Conservation (phyloP, 176 grass and related monocot species). For the Ensete ventricosum region DNA sequence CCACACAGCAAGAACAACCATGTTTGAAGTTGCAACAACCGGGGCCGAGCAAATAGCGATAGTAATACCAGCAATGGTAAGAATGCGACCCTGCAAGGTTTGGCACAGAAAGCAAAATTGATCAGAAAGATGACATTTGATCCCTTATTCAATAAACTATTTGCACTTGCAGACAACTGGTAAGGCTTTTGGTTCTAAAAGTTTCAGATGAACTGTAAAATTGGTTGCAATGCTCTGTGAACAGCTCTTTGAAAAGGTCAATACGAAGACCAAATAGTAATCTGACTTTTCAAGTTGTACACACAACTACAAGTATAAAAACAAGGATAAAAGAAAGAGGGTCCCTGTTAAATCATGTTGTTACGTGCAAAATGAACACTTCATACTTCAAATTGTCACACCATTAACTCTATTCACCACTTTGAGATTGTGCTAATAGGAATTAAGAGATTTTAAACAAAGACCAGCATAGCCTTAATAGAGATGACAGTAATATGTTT, state of each 20-base stretch:
- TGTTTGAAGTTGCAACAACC: slow-evolving; percentile 55
- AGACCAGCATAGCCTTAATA: no score
- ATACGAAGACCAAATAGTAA: neutral
- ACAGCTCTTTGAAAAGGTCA: neutral
- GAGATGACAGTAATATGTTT: slow-evolving; percentile 11
- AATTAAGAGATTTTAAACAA: no score
- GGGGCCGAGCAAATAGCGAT: slow-evolving; percentile 78
- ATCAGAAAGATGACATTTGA: neutral
- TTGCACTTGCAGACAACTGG: neutral
- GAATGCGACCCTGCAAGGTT: slow-evolving; percentile 52
- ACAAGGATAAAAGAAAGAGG: no score
- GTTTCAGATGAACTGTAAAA: neutral
- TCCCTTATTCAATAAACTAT: neutral
- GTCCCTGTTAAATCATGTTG: no score
- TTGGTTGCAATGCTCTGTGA: neutral
- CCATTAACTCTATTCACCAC: no score
- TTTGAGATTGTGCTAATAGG: no score
- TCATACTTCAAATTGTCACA: no score
- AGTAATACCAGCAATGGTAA: slow-evolving; percentile 77
- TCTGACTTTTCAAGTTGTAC: no score
- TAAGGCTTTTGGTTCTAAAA: neutral
- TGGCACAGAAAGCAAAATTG: neutral
- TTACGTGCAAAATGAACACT: no score
- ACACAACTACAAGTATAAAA: no score
- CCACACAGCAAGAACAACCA: slow-evolving; percentile 77